Percentiles rank a stretch among this genome's conserved stretches.
phyloP scores from a whole-genome alignment of 495 filamentous ascomycete species.

The Penicillium herquei region DNA sequence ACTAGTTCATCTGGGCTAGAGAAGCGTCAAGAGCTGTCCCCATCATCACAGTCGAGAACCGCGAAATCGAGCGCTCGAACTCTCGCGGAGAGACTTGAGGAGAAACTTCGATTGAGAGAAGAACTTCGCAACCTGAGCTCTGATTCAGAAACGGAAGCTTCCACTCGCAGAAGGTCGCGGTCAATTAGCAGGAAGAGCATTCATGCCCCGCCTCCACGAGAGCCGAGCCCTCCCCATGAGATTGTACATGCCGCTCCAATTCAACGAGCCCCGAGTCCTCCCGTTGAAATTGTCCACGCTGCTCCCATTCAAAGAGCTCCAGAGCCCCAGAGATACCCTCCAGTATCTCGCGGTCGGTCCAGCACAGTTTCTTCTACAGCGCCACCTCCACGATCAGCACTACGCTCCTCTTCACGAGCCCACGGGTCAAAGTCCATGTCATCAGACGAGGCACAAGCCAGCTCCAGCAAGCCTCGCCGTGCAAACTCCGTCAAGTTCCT shows the following conservation, averaged over 20 bases:
- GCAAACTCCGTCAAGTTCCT: slow-evolving; percentile 14
- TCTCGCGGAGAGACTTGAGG: slow-evolving; percentile 37
- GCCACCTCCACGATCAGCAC: not conserved
- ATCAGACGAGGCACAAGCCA: slow-evolving; percentile 10
- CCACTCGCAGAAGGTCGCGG: not conserved
- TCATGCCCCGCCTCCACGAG: slow-evolving; percentile 2
- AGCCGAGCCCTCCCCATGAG: slow-evolving; percentile 4
- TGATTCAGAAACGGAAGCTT: slow-evolving; percentile 19
- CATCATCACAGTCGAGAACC: not conserved
- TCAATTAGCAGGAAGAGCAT: slow-evolving; percentile 1
- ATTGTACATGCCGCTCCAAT: not conserved
- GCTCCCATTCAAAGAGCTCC: not conserved
- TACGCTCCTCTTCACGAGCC: slow-evolving; percentile 16
- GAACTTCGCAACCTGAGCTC: slow-evolving; percentile 23
- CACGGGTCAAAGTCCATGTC: slow-evolving; percentile 12
- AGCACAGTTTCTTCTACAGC: slow-evolving; percentile 5
- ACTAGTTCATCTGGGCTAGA: no score
- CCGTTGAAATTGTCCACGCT: not conserved
- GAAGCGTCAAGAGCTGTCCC: not conserved
- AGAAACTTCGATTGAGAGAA: slow-evolving; percentile 33
- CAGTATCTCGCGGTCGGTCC: slow-evolving; percentile 4
- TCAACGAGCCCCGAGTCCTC: not conserved
- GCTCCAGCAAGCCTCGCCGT: slow-evolving; percentile 3
- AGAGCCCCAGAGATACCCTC: slow-evolving; percentile 1
- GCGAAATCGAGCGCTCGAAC: slow-evolving; percentile 15